These are phyloP conservation scores for Nicotiana tomentosiformis DNA, from an alignment of 257 asterid genomes.

Conservation along the genomic window DNA sequence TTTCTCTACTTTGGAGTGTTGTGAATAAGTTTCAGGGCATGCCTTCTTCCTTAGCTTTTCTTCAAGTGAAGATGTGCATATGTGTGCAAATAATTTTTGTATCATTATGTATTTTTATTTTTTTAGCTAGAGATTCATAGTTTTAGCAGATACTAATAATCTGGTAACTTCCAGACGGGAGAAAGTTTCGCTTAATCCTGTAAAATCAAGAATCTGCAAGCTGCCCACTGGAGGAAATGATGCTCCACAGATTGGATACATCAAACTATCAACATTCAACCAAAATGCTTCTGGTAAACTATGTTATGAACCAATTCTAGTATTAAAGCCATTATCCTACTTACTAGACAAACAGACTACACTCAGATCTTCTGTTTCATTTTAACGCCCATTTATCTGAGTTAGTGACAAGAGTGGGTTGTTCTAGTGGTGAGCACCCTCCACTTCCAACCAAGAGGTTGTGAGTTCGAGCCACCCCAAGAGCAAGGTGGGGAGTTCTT, in stretches of 20 bases:
- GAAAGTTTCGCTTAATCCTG: constrained; percentile 77
- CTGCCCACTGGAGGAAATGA: constrained; percentile 52
- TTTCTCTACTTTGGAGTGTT: not conserved
- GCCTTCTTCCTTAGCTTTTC: not conserved
- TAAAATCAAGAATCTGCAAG: constrained; percentile 84
- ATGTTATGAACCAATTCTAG: not conserved
- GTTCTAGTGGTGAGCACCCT: no score
- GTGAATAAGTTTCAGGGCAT: not conserved
- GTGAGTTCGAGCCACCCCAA: no score
- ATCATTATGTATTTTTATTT: not conserved
- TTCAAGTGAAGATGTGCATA: not conserved
- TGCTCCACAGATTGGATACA: constrained; percentile 73
- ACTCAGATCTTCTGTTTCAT: not conserved
- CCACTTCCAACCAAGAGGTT: no score
- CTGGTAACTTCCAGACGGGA: constrained; percentile 66
- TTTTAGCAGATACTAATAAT: constrained; percentile 16
- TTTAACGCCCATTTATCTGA: not conserved
- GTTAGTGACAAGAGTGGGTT: not conserved
- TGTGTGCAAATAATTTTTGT: not conserved
- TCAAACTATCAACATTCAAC: constrained; percentile 86
- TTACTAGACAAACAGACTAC: not conserved
- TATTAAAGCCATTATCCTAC: not conserved
- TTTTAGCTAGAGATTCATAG: not conserved
- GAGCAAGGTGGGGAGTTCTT: no score
- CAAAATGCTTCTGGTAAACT: constrained; percentile 88